These are phyloP conservation scores for Trichoderma sp. DNA, from an alignment of 2,329 filamentous ascomycete species.

Conservation along the genomic window DNA sequence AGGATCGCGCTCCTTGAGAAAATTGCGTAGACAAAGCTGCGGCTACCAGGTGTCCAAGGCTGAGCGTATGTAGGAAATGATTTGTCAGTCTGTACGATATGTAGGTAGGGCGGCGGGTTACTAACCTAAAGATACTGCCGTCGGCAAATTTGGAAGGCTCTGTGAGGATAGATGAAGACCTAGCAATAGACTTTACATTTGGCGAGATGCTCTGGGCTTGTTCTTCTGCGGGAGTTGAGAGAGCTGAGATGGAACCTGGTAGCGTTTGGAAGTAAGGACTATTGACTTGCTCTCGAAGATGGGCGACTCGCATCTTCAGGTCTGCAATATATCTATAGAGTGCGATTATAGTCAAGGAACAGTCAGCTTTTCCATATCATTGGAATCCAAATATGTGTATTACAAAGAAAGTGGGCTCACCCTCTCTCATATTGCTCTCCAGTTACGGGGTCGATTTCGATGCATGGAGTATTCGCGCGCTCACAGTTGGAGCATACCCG, in stretches of 20 bases:
- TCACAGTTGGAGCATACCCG: conserved; percentile 23
- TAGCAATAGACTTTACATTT: background rate
- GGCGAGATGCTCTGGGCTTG: background rate
- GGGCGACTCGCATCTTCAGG: conserved; percentile 19
- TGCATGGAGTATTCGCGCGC: conserved; percentile 15
- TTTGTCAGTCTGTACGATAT: background rate
- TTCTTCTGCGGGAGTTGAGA: background rate
- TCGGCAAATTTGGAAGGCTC: conserved; percentile 18
- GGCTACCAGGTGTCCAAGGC: conserved; percentile 26
- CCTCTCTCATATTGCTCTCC: conserved; percentile 27
- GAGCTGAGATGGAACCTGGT: background rate
- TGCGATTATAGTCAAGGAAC: background rate
- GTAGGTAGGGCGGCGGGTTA: background rate
- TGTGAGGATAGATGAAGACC: background rate
- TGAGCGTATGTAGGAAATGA: background rate
- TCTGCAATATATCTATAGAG: conserved; percentile 25
- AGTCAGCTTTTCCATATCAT: background rate
- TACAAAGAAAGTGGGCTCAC: background rate
- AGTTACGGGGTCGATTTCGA: conserved; percentile 23
- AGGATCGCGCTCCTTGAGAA: conserved; percentile 3
- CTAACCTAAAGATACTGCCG: conserved; percentile 25
- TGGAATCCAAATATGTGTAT: background rate
- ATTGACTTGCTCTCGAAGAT: conserved; percentile 11
- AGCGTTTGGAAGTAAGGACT: background rate
- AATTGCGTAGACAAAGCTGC: conserved; percentile 24